Evolutionary conservation across 2,329 filamentous ascomycete species (phyloP).

Genomic region (Verticillium isaacii): DNA sequence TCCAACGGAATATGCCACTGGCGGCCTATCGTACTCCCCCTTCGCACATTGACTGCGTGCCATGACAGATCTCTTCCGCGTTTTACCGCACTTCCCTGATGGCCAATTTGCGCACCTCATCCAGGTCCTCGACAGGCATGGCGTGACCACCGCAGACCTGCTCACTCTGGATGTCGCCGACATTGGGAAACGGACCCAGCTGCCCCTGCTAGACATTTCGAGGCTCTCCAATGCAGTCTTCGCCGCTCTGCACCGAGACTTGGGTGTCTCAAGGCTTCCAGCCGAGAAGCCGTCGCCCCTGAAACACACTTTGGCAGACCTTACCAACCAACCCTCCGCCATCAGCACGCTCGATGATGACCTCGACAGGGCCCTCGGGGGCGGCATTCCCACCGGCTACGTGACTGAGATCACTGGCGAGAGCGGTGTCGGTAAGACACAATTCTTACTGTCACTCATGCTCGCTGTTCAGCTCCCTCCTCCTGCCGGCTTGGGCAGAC

Average conservation of each 20-base stretch:
- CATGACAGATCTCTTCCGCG: constrained; percentile 83
- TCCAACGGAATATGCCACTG: not conserved
- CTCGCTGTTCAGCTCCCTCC: constrained; percentile 78
- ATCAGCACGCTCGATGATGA: constrained; percentile 77
- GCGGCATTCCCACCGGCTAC: constrained; percentile 75
- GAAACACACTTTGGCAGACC: constrained; percentile 6
- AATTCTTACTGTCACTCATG: constrained; percentile 81
- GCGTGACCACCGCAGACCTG: constrained; percentile 76
- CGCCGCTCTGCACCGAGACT: constrained; percentile 60
- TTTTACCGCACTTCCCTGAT: constrained; percentile 75
- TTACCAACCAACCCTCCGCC: constrained; percentile 26
- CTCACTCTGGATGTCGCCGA: constrained; percentile 78
- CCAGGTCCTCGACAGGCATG: constrained; percentile 72
- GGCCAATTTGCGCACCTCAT: constrained; percentile 70
- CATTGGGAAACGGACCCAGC: constrained; percentile 77
- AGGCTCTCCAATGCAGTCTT: constrained; percentile 66
- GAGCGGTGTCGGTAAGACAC: constrained; percentile 92
- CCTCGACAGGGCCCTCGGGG: constrained; percentile 67
- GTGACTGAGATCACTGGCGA: constrained; percentile 90
- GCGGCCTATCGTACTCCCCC: constrained; percentile 1
- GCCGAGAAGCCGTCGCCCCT: constrained; percentile 3
- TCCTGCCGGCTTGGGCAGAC: constrained; percentile 64
- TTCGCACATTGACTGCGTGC: constrained; percentile 9
- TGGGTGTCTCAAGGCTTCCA: constrained; percentile 19
- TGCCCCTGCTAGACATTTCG: constrained; percentile 77